Percentiles rank a stretch among this genome's conserved stretches.
phyloP scores from a whole-genome alignment of 495 filamentous ascomycete species.

The Penicillium lagena region DNA sequence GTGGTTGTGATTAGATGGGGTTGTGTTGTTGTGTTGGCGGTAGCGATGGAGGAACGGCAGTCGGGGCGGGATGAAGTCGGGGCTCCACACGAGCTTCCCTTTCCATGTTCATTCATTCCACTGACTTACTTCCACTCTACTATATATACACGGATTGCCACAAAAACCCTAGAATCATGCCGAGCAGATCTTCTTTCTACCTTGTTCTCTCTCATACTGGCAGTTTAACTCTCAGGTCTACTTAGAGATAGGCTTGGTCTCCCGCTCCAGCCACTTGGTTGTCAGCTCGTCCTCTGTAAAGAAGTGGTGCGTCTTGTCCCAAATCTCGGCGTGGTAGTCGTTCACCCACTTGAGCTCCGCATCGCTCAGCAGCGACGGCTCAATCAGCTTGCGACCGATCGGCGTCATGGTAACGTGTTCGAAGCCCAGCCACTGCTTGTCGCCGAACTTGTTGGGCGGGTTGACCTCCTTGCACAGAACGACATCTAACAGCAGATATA shows the following conservation, averaged over 20 bases:
- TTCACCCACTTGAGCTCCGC: slow-evolving; percentile 84
- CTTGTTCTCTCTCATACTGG: neutral
- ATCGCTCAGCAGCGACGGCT: slow-evolving; percentile 63
- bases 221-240: slow-evolving; percentile 6
- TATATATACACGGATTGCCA: neutral
- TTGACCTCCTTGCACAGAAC: slow-evolving; percentile 83
- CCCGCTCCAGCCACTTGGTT: slow-evolving; percentile 75
- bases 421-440: slow-evolving; percentile 90
- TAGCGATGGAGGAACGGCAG: neutral
- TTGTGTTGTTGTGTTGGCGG: neutral
- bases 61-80: slow-evolving; percentile 15
- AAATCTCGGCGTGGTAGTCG: slow-evolving; percentile 74
- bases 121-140: neutral
- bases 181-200: neutral
- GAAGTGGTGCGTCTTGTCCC: slow-evolving; percentile 73
- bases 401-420: slow-evolving; percentile 98
- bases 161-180: neutral
- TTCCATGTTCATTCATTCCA: too few relatives aligned
- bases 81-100: slow-evolving; percentile 23
- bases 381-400: slow-evolving; percentile 84
- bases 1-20: slow-evolving; percentile 1
- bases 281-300: slow-evolving; percentile 68
- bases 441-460: slow-evolving; percentile 82
- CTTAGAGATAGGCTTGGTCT: slow-evolving; percentile 56
- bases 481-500: slow-evolving; percentile 42